These are phyloP conservation scores for Strobilomyces confusus DNA, from an alignment of 768 basidiomycete genomes.

Conservation along the genomic window DNA sequence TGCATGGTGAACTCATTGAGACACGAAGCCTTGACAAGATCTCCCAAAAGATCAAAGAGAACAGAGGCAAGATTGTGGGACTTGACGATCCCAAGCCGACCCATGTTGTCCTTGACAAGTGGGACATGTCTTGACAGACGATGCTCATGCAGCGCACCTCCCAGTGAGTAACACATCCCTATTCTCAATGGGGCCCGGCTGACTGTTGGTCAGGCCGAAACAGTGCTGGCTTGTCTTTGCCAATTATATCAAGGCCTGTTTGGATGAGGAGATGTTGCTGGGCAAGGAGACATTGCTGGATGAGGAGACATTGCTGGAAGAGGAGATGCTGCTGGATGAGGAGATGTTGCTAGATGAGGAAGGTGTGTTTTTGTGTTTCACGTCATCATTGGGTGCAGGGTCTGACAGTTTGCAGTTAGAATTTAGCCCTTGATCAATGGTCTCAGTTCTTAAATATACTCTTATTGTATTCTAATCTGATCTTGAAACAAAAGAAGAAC, in stretches of 20 bases:
- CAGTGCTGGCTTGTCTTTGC: slow-evolving; percentile 72
- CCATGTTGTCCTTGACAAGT: slow-evolving; percentile 81
- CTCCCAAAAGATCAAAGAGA: slow-evolving; percentile 53
- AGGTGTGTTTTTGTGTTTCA: too few relatives aligned
- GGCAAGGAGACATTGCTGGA: slow-evolving; percentile 85
- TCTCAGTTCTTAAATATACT: too few relatives aligned
- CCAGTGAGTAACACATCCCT: slow-evolving; percentile 54
- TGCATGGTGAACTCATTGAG: background rate
- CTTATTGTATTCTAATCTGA: too few relatives aligned
- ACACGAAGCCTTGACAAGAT: slow-evolving; percentile 53
- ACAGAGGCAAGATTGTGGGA: slow-evolving; percentile 71
- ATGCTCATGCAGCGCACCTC: slow-evolving; percentile 69
- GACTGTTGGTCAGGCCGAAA: slow-evolving; percentile 58
- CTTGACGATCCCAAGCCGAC: slow-evolving; percentile 78
- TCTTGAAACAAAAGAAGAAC: too few relatives aligned
- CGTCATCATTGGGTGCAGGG: too few relatives aligned
- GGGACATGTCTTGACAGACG: slow-evolving; percentile 68
- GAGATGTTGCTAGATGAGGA: slow-evolving; percentile 85
- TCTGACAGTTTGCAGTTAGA: too few relatives aligned
- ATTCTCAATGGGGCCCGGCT: slow-evolving; percentile 4
- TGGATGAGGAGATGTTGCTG: slow-evolving; percentile 80
- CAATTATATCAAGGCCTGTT: slow-evolving; percentile 71
- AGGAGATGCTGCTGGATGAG: slow-evolving; percentile 84
- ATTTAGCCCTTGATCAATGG: too few relatives aligned
- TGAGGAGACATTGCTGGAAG: slow-evolving; percentile 83